Base-by-base conservation (phyloP, 805 yeast species). In the Candida tibetensis region DNA sequence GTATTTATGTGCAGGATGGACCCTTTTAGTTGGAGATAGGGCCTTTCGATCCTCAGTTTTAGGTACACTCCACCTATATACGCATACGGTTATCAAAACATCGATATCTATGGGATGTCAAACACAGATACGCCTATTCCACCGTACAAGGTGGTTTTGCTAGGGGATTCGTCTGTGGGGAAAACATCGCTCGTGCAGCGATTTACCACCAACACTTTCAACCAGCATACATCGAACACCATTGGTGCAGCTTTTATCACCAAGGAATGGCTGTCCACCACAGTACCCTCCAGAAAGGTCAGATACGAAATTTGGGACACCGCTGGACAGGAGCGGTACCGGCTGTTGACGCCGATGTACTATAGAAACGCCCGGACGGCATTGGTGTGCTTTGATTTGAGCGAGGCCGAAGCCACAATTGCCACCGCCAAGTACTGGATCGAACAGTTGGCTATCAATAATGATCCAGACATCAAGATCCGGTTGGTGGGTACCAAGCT, bases 231-330 rank as follows among this genome's bases (percentile, higher is more conserved):
- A 42, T 87, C 95, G 49, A 85, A 95, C 30, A 93, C 99, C 2
- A 93, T 93, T 39, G 99, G 99, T n/a, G 99, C 99, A 3, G 99
- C 98, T 0, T 93, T 91, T 61, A 74, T 93, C 28, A 87, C 97
- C 13, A 95, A 89, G 57, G 54, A 78, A 12, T 56, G 66, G 45
- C 62, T 74, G 4, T 47, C 58, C 12, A 32, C 40, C 9, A 36
- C 23, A 4, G 36, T 42, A 9, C 38, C 51, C 3, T 26, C 65
- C 64, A 27, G 72, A 60, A 41, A 66, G 57, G 58, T 81, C 61
- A 80, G 77, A 51, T 72, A 81, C 49, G 88, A 82, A 52, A 80
- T 82, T 36, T 82, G 93, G 95, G 99, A 91, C 58, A 91, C 99
- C 10, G 99, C 99, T 0, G 99, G 99, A 17, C 99, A 68, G 49